These are phyloP conservation scores for Evernia prunastri DNA, from an alignment of 495 filamentous ascomycete species.

Conservation along the genomic window DNA sequence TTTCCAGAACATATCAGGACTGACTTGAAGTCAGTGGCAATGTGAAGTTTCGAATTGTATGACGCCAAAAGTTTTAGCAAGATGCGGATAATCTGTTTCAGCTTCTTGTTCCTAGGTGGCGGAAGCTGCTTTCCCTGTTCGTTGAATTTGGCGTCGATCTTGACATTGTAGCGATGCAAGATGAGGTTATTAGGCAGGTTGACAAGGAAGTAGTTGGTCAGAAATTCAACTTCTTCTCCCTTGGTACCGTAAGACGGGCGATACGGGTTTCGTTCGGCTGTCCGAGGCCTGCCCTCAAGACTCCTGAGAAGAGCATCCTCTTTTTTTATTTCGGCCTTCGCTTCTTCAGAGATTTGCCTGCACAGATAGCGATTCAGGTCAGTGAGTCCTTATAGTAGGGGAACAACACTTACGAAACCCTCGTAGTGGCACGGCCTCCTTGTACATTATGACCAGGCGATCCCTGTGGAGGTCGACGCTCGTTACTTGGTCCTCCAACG, in stretches of 20 bases:
- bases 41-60: not conserved
- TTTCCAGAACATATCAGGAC: not conserved
- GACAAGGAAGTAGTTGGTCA: not conserved
- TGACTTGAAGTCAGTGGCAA: not conserved
- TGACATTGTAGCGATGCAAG: not conserved
- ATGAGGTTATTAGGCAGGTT: not conserved
- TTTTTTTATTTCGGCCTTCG: not conserved
- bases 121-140: not conserved
- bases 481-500: not conserved
- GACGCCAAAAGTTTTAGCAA: not conserved
- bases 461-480: too few relatives aligned
- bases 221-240: not conserved
- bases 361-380: not conserved
- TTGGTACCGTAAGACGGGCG: not conserved
- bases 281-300: not conserved
- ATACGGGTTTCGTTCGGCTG: not conserved
- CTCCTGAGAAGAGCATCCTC: not conserved
- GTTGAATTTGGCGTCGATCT: not conserved
- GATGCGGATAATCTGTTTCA: not conserved
- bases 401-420: too few relatives aligned
- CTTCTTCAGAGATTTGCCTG: not conserved
- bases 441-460: too few relatives aligned
- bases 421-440: too few relatives aligned
- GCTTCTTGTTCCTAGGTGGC: not conserved
- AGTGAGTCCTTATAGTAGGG: too few relatives aligned